These are phyloP conservation scores for Sindora glabra DNA, from an alignment of 306 rosid genomes.

Conservation along the genomic window DNA sequence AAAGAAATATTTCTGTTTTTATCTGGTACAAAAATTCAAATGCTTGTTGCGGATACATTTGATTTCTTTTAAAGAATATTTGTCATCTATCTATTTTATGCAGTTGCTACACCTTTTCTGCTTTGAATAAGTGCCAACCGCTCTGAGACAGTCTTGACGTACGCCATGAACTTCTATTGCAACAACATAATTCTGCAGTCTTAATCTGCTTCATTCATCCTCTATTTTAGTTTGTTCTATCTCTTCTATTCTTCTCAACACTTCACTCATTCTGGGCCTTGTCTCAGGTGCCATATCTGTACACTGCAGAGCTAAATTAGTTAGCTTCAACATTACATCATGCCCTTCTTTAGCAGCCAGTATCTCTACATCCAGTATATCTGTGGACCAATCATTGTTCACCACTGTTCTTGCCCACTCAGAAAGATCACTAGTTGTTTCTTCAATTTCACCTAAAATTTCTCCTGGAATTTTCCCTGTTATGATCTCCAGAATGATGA, in stretches of 20 bases:
- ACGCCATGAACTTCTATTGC: not conserved
- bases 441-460: conserved; percentile 26
- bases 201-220: conserved; percentile 18
- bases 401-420: conserved; percentile 66
- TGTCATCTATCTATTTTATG: not conserved
- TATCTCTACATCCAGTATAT: conserved; percentile 58
- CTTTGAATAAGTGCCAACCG: conserved; percentile 5
- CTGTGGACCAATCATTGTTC: conserved; percentile 68
- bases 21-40: not conserved
- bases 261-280: conserved; percentile 50
- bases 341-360: conserved; percentile 48
- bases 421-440: conserved; percentile 39
- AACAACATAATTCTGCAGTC: not conserved
- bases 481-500: conserved; percentile 57
- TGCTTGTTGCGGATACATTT: not conserved
- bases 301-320: conserved; percentile 61
- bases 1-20: not conserved
- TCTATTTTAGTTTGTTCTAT: conserved; percentile 32
- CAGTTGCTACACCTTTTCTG: not conserved
- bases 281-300: conserved; percentile 45
- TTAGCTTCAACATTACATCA: conserved; percentile 53
- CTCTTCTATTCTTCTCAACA: conserved; percentile 41
- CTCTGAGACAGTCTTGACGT: not conserved
- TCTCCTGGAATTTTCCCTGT: conserved; percentile 67
- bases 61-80: not conserved